Evolutionary conservation across 306 rosid genomes (phyloP), one percentile per base, ranked within the genome.

Genomic region (Delonix regia): DNA sequence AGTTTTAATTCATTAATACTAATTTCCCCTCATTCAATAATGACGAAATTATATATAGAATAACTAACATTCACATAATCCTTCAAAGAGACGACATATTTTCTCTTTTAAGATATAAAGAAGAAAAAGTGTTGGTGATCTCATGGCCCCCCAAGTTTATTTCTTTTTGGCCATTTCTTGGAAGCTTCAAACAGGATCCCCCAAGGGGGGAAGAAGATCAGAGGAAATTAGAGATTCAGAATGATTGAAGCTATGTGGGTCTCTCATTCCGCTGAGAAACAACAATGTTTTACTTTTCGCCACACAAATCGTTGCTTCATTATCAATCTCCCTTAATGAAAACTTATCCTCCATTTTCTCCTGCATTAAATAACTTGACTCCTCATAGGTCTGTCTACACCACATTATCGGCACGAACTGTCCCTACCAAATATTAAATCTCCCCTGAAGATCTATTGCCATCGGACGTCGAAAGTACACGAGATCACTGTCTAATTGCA

Each of bases 401-500:
- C 10, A 15, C 33, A 2, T 13, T 60, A n/a, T 60, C 12, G 7
- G 21, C 41, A 15, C 22, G 13, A 57, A 7, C 41, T 64, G 70
- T 74, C 73, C 93, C 89, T 74, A 83, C 90, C 61, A 39, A 55
- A 82, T 15, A 70, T 82, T 76, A 83, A 82, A 73, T 80, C 64
- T 66, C 15, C 19, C 67, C 59, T 30, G 9, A 85, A 71, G 83
- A 88, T 83, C 79, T 76, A 69, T 81, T 65, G 9, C 78, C 34
- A 85, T 84, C 69, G 34, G 84, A 88, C 1, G 73, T 82, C 0
- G 86, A 89, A 85, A 83, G 90, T 77, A 84, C 84, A 75, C 55
- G 16, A 69, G 84, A 88, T 87, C 71, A 84, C 85, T 88, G 89
- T 90, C 93, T 45, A 87, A 86, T 80, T 81, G 89, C 83, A 73